Percentiles rank a stretch among this genome's conserved stretches.
These are phyloP conservation scores for Paecilomyces dactylethromorphus DNA, from an alignment of 2,329 filamentous ascomycete species.

Conservation along the genomic window DNA sequence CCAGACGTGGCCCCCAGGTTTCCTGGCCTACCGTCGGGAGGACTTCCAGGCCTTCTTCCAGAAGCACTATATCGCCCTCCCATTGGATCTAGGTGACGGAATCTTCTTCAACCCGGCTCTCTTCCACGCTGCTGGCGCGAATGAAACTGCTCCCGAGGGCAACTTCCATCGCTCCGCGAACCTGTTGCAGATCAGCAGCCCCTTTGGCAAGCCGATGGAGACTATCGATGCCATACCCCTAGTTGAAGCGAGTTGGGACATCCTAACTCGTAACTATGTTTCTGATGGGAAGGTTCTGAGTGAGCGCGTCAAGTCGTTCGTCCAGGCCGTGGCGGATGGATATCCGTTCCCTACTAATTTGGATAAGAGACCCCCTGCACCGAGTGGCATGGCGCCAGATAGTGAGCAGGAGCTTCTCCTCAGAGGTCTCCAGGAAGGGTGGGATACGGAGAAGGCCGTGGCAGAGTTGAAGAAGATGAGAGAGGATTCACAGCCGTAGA, in stretches of 20 bases:
- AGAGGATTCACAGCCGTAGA: slow-evolving; percentile 19
- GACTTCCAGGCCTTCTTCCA: slow-evolving; percentile 52
- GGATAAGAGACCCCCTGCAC: slow-evolving; percentile 50
- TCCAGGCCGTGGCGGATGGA: slow-evolving; percentile 49
- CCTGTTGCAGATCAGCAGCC: slow-evolving; percentile 55
- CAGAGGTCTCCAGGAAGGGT: slow-evolving; percentile 37
- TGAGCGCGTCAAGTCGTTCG: slow-evolving; percentile 39
- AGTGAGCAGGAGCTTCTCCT: slow-evolving; percentile 51
- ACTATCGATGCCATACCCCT: slow-evolving; percentile 48
- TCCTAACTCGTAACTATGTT: slow-evolving; percentile 47
- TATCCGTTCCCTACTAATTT: slow-evolving; percentile 60
- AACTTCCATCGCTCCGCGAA: slow-evolving; percentile 53
- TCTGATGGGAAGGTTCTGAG: slow-evolving; percentile 20
- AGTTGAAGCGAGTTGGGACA: slow-evolving; percentile 48
- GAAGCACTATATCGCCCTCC: slow-evolving; percentile 46
- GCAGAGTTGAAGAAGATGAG: slow-evolving; percentile 32
- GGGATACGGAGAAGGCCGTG: slow-evolving; percentile 36
- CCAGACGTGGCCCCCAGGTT: slow-evolving; percentile 52
- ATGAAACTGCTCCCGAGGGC: slow-evolving; percentile 28
- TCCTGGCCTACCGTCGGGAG: slow-evolving; percentile 49
- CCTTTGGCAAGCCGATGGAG: slow-evolving; percentile 61
- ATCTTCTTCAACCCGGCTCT: slow-evolving; percentile 60
- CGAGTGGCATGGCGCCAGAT: slow-evolving; percentile 54
- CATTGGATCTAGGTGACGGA: slow-evolving; percentile 51
- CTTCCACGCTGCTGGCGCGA: slow-evolving; percentile 58